Evolutionary conservation across 345 rosid species (phyloP).

Genomic region (Diplotaxis tenuifolia): DNA sequence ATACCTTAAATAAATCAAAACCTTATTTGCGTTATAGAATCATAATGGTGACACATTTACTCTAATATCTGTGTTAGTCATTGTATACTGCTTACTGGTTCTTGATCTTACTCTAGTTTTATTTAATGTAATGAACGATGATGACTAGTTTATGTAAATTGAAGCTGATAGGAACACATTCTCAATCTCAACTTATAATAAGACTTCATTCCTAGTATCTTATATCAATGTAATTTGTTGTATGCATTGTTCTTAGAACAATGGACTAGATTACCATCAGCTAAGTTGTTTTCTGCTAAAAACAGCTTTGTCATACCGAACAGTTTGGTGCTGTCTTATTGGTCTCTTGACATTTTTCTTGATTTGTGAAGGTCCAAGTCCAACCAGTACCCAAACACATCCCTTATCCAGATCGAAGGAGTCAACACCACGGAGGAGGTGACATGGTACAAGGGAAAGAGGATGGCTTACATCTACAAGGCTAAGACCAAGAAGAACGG

Average conservation of each 20-base stretch:
- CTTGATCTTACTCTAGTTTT: neutral
- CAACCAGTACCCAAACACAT: conserved; percentile 70
- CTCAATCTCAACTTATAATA: neutral
- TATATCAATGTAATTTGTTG: no score
- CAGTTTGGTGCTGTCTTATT: neutral
- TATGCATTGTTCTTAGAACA: no score
- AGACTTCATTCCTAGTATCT: neutral
- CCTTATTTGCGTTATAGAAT: neutral
- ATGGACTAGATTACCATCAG: neutral
- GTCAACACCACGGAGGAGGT: conserved; percentile 60
- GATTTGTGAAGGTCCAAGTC: conserved; percentile 52
- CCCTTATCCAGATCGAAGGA: conserved; percentile 65
- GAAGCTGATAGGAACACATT: neutral
- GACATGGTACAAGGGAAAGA: conserved; percentile 56
- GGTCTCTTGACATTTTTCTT: neutral
- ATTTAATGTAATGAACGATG: neutral
- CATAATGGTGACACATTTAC: conserved; percentile 17
- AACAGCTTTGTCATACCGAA: neutral
- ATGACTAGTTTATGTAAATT: neutral
- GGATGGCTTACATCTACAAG: conserved; percentile 59
- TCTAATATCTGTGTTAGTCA: no score
- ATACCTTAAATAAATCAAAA: neutral
- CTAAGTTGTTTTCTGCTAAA: neutral
- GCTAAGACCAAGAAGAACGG: conserved; percentile 57
- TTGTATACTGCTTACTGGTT: neutral